Base-by-base conservation (phyloP, 2,329 filamentous ascomycete species). In the Penicillium digitatum region DNA sequence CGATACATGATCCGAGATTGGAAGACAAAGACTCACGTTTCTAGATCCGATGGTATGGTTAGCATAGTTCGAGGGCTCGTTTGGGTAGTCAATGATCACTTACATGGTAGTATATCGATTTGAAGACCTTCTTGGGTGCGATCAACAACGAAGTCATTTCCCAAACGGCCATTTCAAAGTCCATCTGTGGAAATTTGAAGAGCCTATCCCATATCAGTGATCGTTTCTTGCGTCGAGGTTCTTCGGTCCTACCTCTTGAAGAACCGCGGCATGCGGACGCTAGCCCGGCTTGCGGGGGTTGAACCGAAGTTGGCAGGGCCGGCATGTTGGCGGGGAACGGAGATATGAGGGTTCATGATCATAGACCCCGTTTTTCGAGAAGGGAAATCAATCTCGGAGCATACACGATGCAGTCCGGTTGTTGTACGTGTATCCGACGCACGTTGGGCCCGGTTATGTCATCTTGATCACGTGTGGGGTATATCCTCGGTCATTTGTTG, bases 101-200 rank as follows among this genome's bases (percentile, higher is more conserved):
- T 73, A 86, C 84, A 73, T 87, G 84, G 66, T 87, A 87, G 71
- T 87, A 87, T 71, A 87, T 87, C 42, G 83, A 85, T 59, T 85
- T 78, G 70, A 88, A 88, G 48, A 88, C 85, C 69, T 87, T 87
- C 74, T 87, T 87, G 0, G 85, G 85, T 31, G 84, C 82, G 67
- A 87, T 83, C 60, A 88, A 78, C 50, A 88, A 76, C 64, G 81
- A 83, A 58, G 83, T 86, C 82, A 88, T 87, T 71, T 88, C 85
- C 85, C 85, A 88, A 62, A 87, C 82, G 20, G 85, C 85, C 79
- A 87, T 86, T 69, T 88, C 85, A 68, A 88, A 88, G 76, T 88
- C 85, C 85, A 88, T 87, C 64, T 87, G 85, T 11, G 85, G 84
- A 66, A 87, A 87, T 70, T 88, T 88, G 79, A 87, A 87, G 47